A percentile compares a stretch with the other conserved stretches of the same genome.
Conservation (phyloP, 345 rosid species). For the Garcia nutans region DNA sequence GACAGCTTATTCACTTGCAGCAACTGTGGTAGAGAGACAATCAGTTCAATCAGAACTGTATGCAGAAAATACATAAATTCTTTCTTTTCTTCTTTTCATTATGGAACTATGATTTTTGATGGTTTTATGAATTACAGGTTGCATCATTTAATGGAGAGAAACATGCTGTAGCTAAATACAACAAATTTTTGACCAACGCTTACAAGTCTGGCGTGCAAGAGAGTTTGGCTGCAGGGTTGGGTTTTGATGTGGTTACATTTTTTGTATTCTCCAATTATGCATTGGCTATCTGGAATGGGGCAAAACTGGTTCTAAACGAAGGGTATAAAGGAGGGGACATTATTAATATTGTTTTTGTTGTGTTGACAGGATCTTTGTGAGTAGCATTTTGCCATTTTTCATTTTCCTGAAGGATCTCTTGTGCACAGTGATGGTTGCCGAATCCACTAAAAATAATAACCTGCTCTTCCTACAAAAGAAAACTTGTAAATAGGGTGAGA, state of each 20-base stretch:
- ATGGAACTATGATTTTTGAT: not conserved
- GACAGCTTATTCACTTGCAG: conserved; percentile 20
- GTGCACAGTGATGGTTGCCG: too few relatives aligned
- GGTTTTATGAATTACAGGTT: conserved; percentile 14
- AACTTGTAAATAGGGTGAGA: too few relatives aligned
- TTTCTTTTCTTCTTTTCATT: not conserved
- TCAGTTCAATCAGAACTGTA: conserved; percentile 29
- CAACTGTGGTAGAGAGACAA: conserved; percentile 19
- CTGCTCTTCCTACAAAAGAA: too few relatives aligned
- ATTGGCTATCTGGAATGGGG: conserved; percentile 28
- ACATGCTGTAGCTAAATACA: conserved; percentile 15
- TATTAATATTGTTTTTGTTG: conserved; percentile 7
- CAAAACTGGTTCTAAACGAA: conserved; percentile 17
- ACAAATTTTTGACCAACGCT: conserved; percentile 12
- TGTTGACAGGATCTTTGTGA: conserved; percentile 26
- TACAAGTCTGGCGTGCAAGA: conserved; percentile 19
- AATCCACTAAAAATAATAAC: too few relatives aligned
- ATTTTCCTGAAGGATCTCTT: not conserved
- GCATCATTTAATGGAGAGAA: conserved; percentile 33
- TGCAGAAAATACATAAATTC: not conserved
- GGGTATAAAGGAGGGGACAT: conserved; percentile 28
- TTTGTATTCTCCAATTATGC: conserved; percentile 19
- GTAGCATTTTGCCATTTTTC: not conserved
- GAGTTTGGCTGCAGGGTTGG: conserved; percentile 19
- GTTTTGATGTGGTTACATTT: conserved; percentile 7